Percentiles rank a stretch among this genome's conserved stretches.
phyloP scores from a whole-genome alignment of 805 yeast genomes.

The Kazachstania viticola region DNA sequence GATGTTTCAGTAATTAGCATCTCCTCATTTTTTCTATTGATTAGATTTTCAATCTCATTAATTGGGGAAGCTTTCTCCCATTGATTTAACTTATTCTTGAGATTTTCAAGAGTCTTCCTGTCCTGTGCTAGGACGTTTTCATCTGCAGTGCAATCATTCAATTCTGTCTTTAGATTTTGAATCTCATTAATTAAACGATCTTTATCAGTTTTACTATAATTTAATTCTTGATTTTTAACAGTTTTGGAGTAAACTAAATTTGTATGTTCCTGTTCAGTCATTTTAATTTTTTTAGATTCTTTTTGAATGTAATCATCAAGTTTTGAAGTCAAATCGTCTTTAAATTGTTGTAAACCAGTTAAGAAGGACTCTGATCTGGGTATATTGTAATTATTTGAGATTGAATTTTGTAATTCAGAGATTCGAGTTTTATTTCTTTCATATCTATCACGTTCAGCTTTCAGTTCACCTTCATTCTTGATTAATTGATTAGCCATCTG shows the following conservation, averaged over 20 bases:
- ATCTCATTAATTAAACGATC: constrained; percentile 28
- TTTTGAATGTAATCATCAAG: background rate
- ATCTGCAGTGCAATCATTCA: constrained; percentile 30
- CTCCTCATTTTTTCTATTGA: constrained; percentile 29
- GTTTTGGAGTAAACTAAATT: constrained; percentile 13
- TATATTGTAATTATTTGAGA: background rate
- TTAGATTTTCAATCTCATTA: constrained; percentile 23
- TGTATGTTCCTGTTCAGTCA: constrained; percentile 8
- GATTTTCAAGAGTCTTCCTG: constrained; percentile 30
- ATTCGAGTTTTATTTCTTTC: constrained; percentile 4
- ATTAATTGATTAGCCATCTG: constrained; percentile 28
- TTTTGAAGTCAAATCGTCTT: background rate
- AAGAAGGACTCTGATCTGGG: background rate
- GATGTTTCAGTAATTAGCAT: constrained; percentile 31
- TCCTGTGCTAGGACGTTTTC: constrained; percentile 39
- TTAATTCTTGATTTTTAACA: constrained; percentile 28
- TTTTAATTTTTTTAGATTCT: background rate
- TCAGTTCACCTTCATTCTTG: constrained; percentile 44
- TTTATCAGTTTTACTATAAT: constrained; percentile 37
- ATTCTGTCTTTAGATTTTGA: constrained; percentile 27
- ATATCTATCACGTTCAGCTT: constrained; percentile 29
- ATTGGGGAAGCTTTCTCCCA: constrained; percentile 23
- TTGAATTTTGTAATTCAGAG: background rate
- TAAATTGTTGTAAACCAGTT: background rate
- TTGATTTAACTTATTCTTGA: constrained; percentile 26